Conservation (phyloP, 179 eudicot genomes). For the Beta macrorhiza region DNA sequence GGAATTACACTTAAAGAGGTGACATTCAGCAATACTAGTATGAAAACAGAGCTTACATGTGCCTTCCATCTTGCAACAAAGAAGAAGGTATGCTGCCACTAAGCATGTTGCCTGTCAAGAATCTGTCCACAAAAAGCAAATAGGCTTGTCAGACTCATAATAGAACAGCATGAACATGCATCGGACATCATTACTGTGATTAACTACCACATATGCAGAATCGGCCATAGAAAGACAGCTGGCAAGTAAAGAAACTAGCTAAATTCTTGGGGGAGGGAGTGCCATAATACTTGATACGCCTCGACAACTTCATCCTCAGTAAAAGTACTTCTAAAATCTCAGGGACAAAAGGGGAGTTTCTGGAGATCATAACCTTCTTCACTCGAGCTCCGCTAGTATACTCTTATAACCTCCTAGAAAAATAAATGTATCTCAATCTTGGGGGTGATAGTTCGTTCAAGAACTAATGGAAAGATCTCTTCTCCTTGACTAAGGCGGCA, state of each 20-base stretch:
- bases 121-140: constrained; percentile 23
- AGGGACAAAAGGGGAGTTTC: no score
- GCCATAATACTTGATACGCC: no score
- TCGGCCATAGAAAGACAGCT: background rate
- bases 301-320: no score
- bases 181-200: background rate
- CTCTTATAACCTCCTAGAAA: no score
- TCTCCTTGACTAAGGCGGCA: no score
- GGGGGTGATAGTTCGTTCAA: no score
- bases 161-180: constrained; percentile 2
- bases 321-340: no score
- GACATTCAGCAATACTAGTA: constrained; percentile 2
- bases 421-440: no score
- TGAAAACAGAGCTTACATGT: constrained; percentile 30
- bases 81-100: constrained; percentile 35
- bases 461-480: no score
- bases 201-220: background rate
- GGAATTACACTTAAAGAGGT: background rate
- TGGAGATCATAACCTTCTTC: no score
- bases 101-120: constrained; percentile 35
- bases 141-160: background rate
- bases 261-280: no score
- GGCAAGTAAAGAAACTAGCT: background rate
- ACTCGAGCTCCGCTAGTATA: no score
- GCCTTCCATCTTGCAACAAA: constrained; percentile 36